Evolutionary conservation across 208 protist species (phyloP), one percentile per base, ranked within the genome.

Genomic region (Paratrypanosoma confusum): DNA sequence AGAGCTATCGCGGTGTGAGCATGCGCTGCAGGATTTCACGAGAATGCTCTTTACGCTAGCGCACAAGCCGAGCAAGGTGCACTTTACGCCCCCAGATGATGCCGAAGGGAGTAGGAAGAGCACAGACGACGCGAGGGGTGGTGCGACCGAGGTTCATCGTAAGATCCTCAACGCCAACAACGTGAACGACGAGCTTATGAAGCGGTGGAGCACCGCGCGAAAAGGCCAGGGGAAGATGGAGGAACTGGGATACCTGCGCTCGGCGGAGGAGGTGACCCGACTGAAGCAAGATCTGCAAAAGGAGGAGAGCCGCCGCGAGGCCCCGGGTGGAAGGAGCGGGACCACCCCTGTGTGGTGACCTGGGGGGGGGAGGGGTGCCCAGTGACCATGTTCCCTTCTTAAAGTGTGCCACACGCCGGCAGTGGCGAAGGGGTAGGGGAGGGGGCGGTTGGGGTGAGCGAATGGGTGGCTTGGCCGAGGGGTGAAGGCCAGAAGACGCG

Each of bases 31-130:
- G 34, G 51, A 61, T 7, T 79, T 86, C 26, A 64, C 71, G 5
- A 47, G 53, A 0, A 35, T 76, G 21, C 53, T 86, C 0, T 86
- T 81, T 39, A 55, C 69, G 5, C 39, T 81, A 13, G 65, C 77
- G n/a, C 77, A 86, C 51, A 86, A 86, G 41, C 77, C 77, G 1
- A 86, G 77, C 43, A 86, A 86, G 29, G 59, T 86, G 1, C 52
- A 53, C 3, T 86, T 86, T 56, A 54, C 65, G 14, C 60, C 55
- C 23, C 26, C 46, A 26, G 39, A 65, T 22, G 45, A 44, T 8
- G 45, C 56, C 42, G 47, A 50, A 5, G 57, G 56, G 14, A 7
- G 39, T 31, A 0, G 47, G 16, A 32, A 58, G 54, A 23, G 3
- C 34, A 22, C 40, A 41, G 10, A 57, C 51, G 36, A 49, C 42